Conservation (phyloP, 1,284 basidiomycete species). For the Leccinum griseonigrum region DNA sequence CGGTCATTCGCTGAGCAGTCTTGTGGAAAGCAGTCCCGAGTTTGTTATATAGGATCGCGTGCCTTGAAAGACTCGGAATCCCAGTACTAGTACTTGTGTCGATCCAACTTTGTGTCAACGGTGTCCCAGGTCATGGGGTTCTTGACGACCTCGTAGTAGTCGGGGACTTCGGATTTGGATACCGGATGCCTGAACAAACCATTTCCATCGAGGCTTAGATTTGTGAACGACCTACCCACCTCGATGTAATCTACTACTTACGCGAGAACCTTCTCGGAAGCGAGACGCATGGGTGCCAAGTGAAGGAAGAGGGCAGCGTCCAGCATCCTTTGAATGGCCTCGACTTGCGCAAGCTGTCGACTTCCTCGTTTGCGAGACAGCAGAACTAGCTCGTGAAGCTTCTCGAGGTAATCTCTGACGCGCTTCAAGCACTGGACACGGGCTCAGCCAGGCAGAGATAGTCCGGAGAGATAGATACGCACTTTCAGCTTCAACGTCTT, state of each 20-base stretch:
- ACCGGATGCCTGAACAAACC: slow-evolving; percentile 83
- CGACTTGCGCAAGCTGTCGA: slow-evolving; percentile 75
- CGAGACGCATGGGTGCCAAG: slow-evolving; percentile 56
- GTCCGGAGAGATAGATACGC: slow-evolving; percentile 6
- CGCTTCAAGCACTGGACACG: slow-evolving; percentile 58
- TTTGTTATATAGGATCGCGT: slow-evolving; percentile 88
- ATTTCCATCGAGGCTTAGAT: slow-evolving; percentile 65
- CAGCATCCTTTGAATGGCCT: slow-evolving; percentile 70
- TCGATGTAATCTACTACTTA: slow-evolving; percentile 36
- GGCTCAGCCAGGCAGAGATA: slow-evolving; percentile 12
- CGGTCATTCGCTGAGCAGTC: slow-evolving; percentile 65
- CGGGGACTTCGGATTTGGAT: slow-evolving; percentile 77
- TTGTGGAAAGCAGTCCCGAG: slow-evolving; percentile 72
- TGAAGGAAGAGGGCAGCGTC: slow-evolving; percentile 67
- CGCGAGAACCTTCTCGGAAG: slow-evolving; percentile 72
- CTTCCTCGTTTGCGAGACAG: slow-evolving; percentile 80
- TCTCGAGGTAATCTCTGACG: slow-evolving; percentile 78
- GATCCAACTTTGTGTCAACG: slow-evolving; percentile 79
- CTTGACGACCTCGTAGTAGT: slow-evolving; percentile 89
- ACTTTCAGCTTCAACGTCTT: slow-evolving; percentile 85
- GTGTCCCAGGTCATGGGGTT: slow-evolving; percentile 87
- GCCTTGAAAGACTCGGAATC: slow-evolving; percentile 78
- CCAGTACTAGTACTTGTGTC: slow-evolving; percentile 64
- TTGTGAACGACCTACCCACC: slow-evolving; percentile 2
- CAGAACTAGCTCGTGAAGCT: slow-evolving; percentile 70